Conservation (phyloP, 176 grass and related monocot genomes). For the Sorghum bicolor region Sorghum_bicolor_NCBIv3 NC_012870.2:17156001-17156500, state of each 20-base stretch:
- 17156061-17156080: constrained; percentile 4
- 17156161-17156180: constrained; percentile 98
- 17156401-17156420: constrained; percentile 94
- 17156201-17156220: constrained; percentile 95
- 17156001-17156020: neutral
- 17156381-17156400: constrained; percentile 97
- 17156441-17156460: constrained; percentile 99
- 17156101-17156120: neutral
- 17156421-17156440: constrained; percentile 99
- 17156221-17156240: constrained; percentile 26
- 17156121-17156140: constrained; percentile 17
- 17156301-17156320: constrained; percentile 97
- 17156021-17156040: neutral
- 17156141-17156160: constrained; percentile 80
- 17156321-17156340: constrained; percentile 83
- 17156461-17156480: constrained; percentile 92
- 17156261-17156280: constrained; percentile 5
- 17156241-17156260: constrained; percentile 24
- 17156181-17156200: constrained; percentile 99
- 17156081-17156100: neutral
- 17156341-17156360: constrained; percentile 71
- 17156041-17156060: constrained; percentile 14
- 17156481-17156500: constrained; percentile 67
- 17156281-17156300: constrained; percentile 47
- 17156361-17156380: constrained; percentile 90